These are phyloP conservation scores for Leavenworthia alabamica DNA, from an alignment of 345 rosid species.

Conservation along the genomic window DNA sequence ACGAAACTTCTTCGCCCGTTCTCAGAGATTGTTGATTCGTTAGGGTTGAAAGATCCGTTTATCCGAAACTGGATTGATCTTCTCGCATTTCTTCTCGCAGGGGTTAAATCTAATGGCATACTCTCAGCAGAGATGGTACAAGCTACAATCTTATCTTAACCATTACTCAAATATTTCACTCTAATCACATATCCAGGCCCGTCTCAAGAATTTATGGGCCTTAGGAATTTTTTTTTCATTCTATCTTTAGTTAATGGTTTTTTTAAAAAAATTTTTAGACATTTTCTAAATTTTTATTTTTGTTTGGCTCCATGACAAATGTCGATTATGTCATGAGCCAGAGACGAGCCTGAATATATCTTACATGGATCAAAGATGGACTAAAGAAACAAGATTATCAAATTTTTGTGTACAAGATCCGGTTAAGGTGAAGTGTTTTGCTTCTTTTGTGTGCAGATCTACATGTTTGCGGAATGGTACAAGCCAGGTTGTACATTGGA, in stretches of 20 bases:
- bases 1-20: constrained; percentile 87
- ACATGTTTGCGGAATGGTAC: constrained; percentile 99
- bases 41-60: constrained; percentile 74
- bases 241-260: too few relatives aligned
- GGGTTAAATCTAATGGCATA: constrained; percentile 93
- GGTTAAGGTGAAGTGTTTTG: not conserved
- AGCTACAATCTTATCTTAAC: not conserved
- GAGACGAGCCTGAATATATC: too few relatives aligned
- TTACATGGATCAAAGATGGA: not conserved
- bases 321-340: too few relatives aligned
- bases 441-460: constrained; percentile 46
- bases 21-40: constrained; percentile 70
- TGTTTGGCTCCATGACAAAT: too few relatives aligned
- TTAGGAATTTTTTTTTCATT: too few relatives aligned
- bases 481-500: constrained; percentile 82
- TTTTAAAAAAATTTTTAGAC: too few relatives aligned
- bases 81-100: constrained; percentile 89
- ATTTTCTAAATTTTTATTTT: too few relatives aligned
- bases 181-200: too few relatives aligned
- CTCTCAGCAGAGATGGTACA: constrained; percentile 98
- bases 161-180: not conserved
- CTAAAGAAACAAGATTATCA: not conserved
- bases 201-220: too few relatives aligned
- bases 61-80: constrained; percentile 91
- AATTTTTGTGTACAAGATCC: not conserved